Evolutionary conservation across 2,329 filamentous ascomycete genomes (phyloP), one percentile per base, ranked within the genome.

Genomic region (Ascochyta koolunga): DNA sequence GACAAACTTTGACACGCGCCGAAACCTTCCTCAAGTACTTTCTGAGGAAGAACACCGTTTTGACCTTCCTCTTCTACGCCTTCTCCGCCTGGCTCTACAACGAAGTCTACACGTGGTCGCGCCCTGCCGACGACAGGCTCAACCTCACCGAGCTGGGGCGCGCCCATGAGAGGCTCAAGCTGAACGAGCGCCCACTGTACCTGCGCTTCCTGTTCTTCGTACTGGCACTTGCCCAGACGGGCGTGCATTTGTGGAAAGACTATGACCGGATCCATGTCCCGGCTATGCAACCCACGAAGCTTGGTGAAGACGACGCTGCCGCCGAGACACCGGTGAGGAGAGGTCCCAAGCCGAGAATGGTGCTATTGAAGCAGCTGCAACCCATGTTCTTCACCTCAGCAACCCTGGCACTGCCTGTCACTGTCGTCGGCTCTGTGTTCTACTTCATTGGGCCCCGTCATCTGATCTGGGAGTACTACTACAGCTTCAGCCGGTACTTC

Each of bases 151-250:
- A 88, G 49, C 83, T 86, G 62, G 84, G 83, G 56, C 86, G 84
- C 73, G 69, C 77, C 10, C 80, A 83, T 61, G 90, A 95, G 71
- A 84, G 92, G 31, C 83, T 89, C 18, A 83, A 86, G 46, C 77
- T 97, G 54, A 98, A 98, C 71, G 93, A 98, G 79, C 85, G 89
- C 60, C 88, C 91, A 0, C 83, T 98, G 22, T 95, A 92, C 70
- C 79, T 96, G 44, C 86, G 90, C 29, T 84, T 83, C 55, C 86
- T 89, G 66, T 84, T 95, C 61, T 69, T 87, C 3, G 73, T 87
- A 0, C 81, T 95, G 37, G 90, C 89, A 4, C 54, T 89, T 9
- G 76, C 82, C n/a, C 90, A 96, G 72, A 85, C 89, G 1, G 67
- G 82, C 10, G 68, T 83, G 27, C 93, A 97, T 70, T 79, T 96